Evolutionary conservation across 805 yeast species (phyloP), one percentile per base, ranked within the genome.

Genomic region (Saturnispora galanensis): DNA sequence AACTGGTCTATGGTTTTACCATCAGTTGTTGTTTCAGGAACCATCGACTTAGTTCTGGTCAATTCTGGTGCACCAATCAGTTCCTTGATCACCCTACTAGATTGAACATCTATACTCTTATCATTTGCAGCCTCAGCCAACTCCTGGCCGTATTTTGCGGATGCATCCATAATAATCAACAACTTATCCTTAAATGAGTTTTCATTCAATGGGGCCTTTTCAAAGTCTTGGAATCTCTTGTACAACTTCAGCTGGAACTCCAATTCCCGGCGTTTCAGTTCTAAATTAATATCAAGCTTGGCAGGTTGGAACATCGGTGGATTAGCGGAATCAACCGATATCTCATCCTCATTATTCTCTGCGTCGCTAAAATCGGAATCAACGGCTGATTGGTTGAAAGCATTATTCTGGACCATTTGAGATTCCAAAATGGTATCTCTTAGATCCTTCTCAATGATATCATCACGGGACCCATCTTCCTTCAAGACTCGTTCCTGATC

Each of bases 11-110:
- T 28, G 6, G 40, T n/a, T n/a, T 42, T 45, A 21, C 26, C 26
- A 7, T 21, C 30, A 5, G 35, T 15, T 8, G 40, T 28, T 9
- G 12, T 30, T 15, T 7, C 36, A 33, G 56, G 45, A 8, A 63
- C 51, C 66, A 63, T 62, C 33, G 65, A 60, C 42, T 55, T 60
- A 5, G 55, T 47, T 17, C 50, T 47, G 29, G 54, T 52, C 10
- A 47, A 18, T 17, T 60, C 65, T 1, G 69, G 68, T 2, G 66
- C 63, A 8, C 71, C 74, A 0, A 75, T 69, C 18, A 70, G 51
- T 0, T 68, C 58, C 30, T 74, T 57, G 28, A 71, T 69, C 15
- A 70, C 49, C 33, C 61, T 62, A 0, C 69, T 70, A 12, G 67
- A 64, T 41, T 63, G 67, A 11, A 60, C 64, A 15, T 67, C 70